Base-by-base conservation (phyloP, 345 rosid genomes). In the Rhizophora apiculata region DNA sequence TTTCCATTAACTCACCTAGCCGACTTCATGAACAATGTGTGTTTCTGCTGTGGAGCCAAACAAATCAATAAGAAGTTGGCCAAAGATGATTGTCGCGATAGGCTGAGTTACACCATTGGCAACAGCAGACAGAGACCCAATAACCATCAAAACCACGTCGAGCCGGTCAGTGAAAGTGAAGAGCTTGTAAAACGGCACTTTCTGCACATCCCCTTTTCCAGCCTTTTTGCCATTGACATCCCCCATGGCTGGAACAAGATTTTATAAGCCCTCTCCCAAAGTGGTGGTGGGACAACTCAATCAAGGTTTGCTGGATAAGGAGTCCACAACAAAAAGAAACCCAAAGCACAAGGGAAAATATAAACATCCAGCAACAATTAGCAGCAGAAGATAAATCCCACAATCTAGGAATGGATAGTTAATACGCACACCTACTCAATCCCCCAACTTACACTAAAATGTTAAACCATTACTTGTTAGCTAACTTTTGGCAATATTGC, bases 101-200 rank as follows among this genome's bases (percentile, higher is more conserved):
- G 95, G 95, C 80, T 76, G 88, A 13, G 82, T 6, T 10, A 91
- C 24, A 4, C 92, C 95, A 62, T 78, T 88, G 19, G 57, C 95
- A 51, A 75, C 51, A 60, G 82, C 85, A 4, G 70, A 36, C 15
- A 84, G 0, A 2, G 79, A 51, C 39, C 97, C 95, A 0, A 83
- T 74, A 18, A 46, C 62, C 88, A 88, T 85, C 74, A 88, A 69
- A 34, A 65, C 15, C 16, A 74, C 58, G 62, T 91, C 95, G 4
- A 68, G 31, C 60, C 63, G 70, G 67, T 88, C 92, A 0, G 95
- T 89, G 56, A 87, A 91, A 52, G 78, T 64, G 68, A 87, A 91
- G 49, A 88, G 80, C 85, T 84, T 87, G 52, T 76, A 81, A 60
- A 88, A 81, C 22, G 97, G 62, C 51, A 91, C 85, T 68, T 76